A percentile compares a stretch with the other conserved stretches of the same genome.
Evolutionary conservation across 495 filamentous ascomycete genomes (phyloP).

Genomic region (Haplographium delicatum): DNA sequence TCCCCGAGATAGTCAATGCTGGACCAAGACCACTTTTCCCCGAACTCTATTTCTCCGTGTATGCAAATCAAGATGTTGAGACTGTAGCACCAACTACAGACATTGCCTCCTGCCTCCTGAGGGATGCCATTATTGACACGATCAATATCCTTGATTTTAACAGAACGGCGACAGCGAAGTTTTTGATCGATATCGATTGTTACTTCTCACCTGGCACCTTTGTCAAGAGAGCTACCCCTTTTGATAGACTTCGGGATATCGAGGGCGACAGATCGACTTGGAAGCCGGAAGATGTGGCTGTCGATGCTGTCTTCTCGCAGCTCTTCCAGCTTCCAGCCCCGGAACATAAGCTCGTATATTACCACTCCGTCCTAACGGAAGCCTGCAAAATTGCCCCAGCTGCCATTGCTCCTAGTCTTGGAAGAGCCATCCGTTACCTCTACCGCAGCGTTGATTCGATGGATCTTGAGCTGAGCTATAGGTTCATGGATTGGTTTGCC

Average conservation of each 20-base stretch:
- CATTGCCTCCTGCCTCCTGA: conserved; percentile 73
- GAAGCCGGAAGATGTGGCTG: conserved; percentile 97
- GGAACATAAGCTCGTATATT: conserved; percentile 94
- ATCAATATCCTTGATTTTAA: conserved; percentile 95
- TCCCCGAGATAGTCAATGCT: conserved; percentile 69
- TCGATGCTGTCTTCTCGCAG: conserved; percentile 95
- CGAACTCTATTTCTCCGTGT: conserved; percentile 91
- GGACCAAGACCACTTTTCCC: conserved; percentile 78
- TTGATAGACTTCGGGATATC: conserved; percentile 79
- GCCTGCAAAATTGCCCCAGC: conserved; percentile 91
- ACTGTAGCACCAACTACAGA: conserved; percentile 76
- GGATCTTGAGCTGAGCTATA: conserved; percentile 79
- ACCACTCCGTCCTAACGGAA: conserved; percentile 91
- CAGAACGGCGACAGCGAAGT: conserved; percentile 77
- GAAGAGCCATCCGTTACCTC: conserved; percentile 86
- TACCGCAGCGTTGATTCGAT: conserved; percentile 75
- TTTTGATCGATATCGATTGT: conserved; percentile 89
- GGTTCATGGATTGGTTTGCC: conserved; percentile 96
- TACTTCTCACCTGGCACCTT: conserved; percentile 87
- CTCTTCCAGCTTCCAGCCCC: conserved; percentile 81
- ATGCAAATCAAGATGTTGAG: conserved; percentile 80
- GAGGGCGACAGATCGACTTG: conserved; percentile 68
- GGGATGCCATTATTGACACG: conserved; percentile 85
- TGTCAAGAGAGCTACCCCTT: conserved; percentile 85
- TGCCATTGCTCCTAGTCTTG: conserved; percentile 91